These are phyloP conservation scores for Meira miltonrushii DNA, from an alignment of 1,284 basidiomycete species.

Conservation along the genomic window DNA sequence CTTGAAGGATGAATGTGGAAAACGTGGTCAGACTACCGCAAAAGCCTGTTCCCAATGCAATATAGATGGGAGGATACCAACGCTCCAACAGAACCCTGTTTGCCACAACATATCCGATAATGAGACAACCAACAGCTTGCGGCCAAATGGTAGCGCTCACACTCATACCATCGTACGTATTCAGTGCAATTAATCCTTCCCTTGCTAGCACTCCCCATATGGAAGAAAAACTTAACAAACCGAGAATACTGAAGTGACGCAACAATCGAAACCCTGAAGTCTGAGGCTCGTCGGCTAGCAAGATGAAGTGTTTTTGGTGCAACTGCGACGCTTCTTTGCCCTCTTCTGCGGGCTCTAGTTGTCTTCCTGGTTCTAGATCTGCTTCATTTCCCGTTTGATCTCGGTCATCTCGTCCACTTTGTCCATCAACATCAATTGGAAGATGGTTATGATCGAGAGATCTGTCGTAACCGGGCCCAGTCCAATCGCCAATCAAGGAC, in stretches of 20 bases:
- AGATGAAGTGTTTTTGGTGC: not conserved
- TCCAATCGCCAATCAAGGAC: too few relatives aligned
- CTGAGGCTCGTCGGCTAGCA: slow-evolving; percentile 1
- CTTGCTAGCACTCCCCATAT: slow-evolving; percentile 54
- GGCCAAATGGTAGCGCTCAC: slow-evolving; percentile 81
- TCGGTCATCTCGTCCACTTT: too few relatives aligned
- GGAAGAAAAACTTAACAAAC: slow-evolving; percentile 48
- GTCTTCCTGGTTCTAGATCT: slow-evolving; percentile 5
- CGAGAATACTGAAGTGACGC: slow-evolving; percentile 35
- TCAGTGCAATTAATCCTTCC: slow-evolving; percentile 52
- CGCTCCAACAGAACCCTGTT: slow-evolving; percentile 29
- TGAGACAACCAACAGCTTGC: slow-evolving; percentile 80
- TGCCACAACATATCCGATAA: slow-evolving; percentile 63
- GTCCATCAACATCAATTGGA: too few relatives aligned
- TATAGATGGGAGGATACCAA: slow-evolving; percentile 63
- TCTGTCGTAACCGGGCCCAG: too few relatives aligned
- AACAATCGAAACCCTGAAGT: not conserved
- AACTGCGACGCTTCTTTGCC: not conserved
- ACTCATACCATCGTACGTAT: slow-evolving; percentile 66
- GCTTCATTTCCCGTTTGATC: not conserved
- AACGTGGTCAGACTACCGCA: slow-evolving; percentile 96
- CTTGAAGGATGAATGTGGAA: slow-evolving; percentile 87
- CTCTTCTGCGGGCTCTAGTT: slow-evolving; percentile 4
- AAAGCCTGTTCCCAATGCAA: slow-evolving; percentile 83
- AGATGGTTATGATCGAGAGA: too few relatives aligned